Conservation (phyloP, 805 yeast species). For the Candida tibetensis region DNA sequence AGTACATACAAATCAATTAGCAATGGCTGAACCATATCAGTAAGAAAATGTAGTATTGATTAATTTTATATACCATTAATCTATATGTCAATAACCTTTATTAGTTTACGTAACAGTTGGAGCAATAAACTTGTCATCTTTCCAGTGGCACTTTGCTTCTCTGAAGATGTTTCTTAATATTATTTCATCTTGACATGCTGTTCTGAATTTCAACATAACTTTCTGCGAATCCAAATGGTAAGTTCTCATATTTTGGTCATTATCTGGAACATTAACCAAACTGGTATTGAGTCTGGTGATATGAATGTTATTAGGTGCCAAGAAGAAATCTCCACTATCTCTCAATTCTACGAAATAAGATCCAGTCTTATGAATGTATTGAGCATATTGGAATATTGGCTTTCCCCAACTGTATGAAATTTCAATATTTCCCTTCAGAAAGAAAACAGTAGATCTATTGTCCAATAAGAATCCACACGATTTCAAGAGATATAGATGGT, state of each 20-base stretch:
- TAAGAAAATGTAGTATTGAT: background rate
- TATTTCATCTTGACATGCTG: slow-evolving; percentile 53
- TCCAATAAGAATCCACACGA: slow-evolving; percentile 76
- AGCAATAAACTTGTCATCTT: slow-evolving; percentile 23
- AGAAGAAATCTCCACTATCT: slow-evolving; percentile 70
- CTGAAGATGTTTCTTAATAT: slow-evolving; percentile 51
- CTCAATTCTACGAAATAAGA: slow-evolving; percentile 84
- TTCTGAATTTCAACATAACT: slow-evolving; percentile 67
- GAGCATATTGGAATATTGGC: slow-evolving; percentile 77
- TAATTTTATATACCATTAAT: background rate
- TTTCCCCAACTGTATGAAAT: slow-evolving; percentile 89
- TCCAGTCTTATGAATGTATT: slow-evolving; percentile 87
- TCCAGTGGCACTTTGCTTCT: slow-evolving; percentile 55
- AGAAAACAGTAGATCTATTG: slow-evolving; percentile 66
- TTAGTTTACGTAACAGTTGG: slow-evolving; percentile 1
- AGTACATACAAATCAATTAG: slow-evolving; percentile 1
- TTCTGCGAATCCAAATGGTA: slow-evolving; percentile 62
- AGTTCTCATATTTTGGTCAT: slow-evolving; percentile 15
- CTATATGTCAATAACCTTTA: background rate
- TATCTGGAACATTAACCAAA: slow-evolving; percentile 25
- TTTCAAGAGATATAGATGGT: slow-evolving; percentile 71
- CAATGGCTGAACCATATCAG: background rate
- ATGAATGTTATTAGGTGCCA: slow-evolving; percentile 87
- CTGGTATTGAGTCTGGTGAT: slow-evolving; percentile 65
- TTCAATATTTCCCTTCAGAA: slow-evolving; percentile 55